Conservation (phyloP, 495 filamentous ascomycete genomes). For the Trypethelium eluteriae region DNA sequence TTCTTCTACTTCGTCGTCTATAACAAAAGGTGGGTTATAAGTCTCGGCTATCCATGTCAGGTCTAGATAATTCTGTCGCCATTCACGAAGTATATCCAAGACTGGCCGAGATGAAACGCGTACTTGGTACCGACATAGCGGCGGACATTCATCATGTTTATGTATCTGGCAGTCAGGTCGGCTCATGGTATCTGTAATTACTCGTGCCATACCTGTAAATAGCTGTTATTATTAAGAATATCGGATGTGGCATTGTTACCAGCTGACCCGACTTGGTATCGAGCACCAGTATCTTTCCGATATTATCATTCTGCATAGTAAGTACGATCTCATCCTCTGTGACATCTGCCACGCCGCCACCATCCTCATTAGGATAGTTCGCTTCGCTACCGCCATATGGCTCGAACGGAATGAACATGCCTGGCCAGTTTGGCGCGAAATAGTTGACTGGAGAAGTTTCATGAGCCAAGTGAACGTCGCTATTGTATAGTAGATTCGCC, state of each 20-base stretch:
- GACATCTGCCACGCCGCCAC: slow-evolving; percentile 1
- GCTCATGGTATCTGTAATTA: slow-evolving; percentile 5
- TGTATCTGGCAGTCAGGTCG: slow-evolving; percentile 8
- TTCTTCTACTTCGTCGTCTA: slow-evolving; percentile 1
- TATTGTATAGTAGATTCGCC: slow-evolving; percentile 7
- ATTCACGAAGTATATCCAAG: slow-evolving; percentile 14
- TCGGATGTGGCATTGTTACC: background rate
- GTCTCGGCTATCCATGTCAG: slow-evolving; percentile 9
- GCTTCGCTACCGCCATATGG: background rate
- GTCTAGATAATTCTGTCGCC: slow-evolving; percentile 13
- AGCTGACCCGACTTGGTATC: slow-evolving; percentile 2
- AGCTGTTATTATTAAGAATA: background rate
- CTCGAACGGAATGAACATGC: slow-evolving; percentile 1
- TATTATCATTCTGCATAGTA: slow-evolving; percentile 10
- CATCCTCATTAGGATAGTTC: background rate
- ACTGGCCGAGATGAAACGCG: slow-evolving; percentile 7
- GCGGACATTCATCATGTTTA: slow-evolving; percentile 5
- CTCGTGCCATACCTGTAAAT: slow-evolving; percentile 10
- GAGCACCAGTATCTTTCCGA: slow-evolving; percentile 11
- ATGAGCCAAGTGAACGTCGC: slow-evolving; percentile 1
- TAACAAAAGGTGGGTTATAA: background rate
- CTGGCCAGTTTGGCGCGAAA: slow-evolving; percentile 5
- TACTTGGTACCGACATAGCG: slow-evolving; percentile 8
- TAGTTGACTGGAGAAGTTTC: slow-evolving; percentile 14
- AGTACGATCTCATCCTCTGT: slow-evolving; percentile 12